Conservation (phyloP, 192 early-diverging fungal genomes). For the Backusella morwellensis region DNA sequence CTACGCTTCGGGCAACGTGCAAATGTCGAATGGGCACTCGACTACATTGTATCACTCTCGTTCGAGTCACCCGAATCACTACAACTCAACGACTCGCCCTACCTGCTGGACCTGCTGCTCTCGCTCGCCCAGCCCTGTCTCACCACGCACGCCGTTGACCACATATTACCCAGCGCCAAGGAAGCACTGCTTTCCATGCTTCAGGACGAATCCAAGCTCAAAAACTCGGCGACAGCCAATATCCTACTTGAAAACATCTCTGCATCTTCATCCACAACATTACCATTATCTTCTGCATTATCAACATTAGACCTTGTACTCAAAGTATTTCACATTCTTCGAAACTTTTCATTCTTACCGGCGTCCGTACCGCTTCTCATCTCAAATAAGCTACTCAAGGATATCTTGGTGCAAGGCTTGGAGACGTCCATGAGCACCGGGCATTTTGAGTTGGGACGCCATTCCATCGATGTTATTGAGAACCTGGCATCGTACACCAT, state of each 20-base stretch:
- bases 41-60: conserved; percentile 63
- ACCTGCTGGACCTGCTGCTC: conserved; percentile 26
- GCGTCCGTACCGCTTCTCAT: conserved; percentile 48
- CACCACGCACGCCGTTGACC: background rate
- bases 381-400: conserved; percentile 42
- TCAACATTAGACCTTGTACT: conserved; percentile 29
- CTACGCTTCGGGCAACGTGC: conserved; percentile 68
- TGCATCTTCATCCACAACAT: background rate
- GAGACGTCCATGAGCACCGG: conserved; percentile 46
- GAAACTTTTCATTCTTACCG: conserved; percentile 66
- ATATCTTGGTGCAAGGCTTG: conserved; percentile 57
- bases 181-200: background rate
- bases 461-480: conserved; percentile 63
- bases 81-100: conserved; percentile 58
- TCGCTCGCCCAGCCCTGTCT: background rate
- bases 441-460: conserved; percentile 54
- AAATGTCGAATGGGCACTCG: conserved; percentile 81
- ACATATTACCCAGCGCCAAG: background rate
- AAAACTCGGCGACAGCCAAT: background rate
- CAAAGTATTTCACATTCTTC: conserved; percentile 65
- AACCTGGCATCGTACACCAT: conserved; percentile 50
- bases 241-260: background rate
- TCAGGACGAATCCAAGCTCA: background rate
- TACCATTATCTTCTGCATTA: background rate
- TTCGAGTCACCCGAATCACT: conserved; percentile 53